Base-by-base conservation (phyloP, 1,284 basidiomycete genomes). In the Marasmius fiardii region DNA sequence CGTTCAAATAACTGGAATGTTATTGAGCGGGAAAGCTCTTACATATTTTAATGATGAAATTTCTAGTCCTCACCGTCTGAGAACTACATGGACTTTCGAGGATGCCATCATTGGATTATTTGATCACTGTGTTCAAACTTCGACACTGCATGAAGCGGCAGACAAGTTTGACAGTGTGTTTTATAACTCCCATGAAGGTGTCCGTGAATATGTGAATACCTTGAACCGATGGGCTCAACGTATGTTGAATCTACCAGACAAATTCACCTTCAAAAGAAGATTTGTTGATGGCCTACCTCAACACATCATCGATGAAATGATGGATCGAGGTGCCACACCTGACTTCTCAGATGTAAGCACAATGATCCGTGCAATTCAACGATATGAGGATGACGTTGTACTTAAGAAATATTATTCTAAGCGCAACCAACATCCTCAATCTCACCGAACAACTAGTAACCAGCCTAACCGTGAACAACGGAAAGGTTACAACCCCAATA, bases 61-160 rank as follows among this genome's bases (percentile, higher is more conserved):
- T 4, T 20, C 56, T 3, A 41, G 45, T 21, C 20, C 51, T 26
- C 48, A 59, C 20, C 54, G 55, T 7, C 4, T 34, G 2, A 21
- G 51, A 35, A 21, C 20, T 1, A 1, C 41, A 1, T 65, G 62
- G 62, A 59, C 47, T 0, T 61, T 62, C 39, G 50, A 60, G 28
- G 44, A 60, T 6, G 49, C 60, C 12, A 58, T 65, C 4, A 31
- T 56, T 34, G 61, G 55, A 18, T 37, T 64, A 41, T 64, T 58
- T 51, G 55, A 61, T 34, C 51, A 56, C 14, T 65, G 61, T 51
- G 55, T 65, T 10, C 60, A 60, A 33, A 35, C 63, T 2, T 52
- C 59, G 0, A 58, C 59, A 7, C 53, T 64, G 28, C 59, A 65
- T 20, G 47, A 60, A 18, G 60, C 61, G 0, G 21, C 51, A 6